Evolutionary conservation across 2,329 filamentous ascomycete genomes (phyloP).

Genomic region (Aureobasidium zeae): DNA sequence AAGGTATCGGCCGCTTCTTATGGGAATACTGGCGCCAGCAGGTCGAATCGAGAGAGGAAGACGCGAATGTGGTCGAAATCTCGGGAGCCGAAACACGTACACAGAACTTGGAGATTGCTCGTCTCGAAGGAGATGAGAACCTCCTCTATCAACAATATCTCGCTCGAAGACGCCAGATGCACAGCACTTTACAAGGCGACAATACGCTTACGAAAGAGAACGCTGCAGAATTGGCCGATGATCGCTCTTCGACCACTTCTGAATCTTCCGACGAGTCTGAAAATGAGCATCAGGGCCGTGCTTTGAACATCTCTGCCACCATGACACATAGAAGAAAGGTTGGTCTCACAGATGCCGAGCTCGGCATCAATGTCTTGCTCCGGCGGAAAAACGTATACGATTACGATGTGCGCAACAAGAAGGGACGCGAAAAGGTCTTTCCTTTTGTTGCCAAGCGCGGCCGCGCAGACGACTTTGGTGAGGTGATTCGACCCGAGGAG

Average conservation of each 20-base stretch:
- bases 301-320: conserved; percentile 77
- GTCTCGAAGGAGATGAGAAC: conserved; percentile 70
- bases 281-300: conserved; percentile 81
- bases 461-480: conserved; percentile 83
- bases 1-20: conserved; percentile 61
- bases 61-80: conserved; percentile 7
- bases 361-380: conserved; percentile 83
- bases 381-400: conserved; percentile 87
- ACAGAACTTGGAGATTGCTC: conserved; percentile 25
- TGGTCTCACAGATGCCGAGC: conserved; percentile 76
- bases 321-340: conserved; percentile 82
- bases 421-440: conserved; percentile 85
- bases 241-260: conserved; percentile 76
- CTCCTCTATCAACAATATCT: conserved; percentile 84
- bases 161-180: conserved; percentile 76
- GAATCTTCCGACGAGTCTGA: conserved; percentile 84
- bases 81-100: conserved; percentile 3
- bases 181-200: conserved; percentile 67
- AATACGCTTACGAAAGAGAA: conserved; percentile 58
- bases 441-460: conserved; percentile 72
- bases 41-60: conserved; percentile 12
- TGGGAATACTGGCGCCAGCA: conserved; percentile 49
- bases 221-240: conserved; percentile 45
- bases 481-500: conserved; percentile 86
- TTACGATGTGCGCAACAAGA: conserved; percentile 84